Evolutionary conservation across 2,329 filamentous ascomycete species (phyloP), one percentile per base, ranked within the genome.

Genomic region (Botrytis cinerea): DNA sequence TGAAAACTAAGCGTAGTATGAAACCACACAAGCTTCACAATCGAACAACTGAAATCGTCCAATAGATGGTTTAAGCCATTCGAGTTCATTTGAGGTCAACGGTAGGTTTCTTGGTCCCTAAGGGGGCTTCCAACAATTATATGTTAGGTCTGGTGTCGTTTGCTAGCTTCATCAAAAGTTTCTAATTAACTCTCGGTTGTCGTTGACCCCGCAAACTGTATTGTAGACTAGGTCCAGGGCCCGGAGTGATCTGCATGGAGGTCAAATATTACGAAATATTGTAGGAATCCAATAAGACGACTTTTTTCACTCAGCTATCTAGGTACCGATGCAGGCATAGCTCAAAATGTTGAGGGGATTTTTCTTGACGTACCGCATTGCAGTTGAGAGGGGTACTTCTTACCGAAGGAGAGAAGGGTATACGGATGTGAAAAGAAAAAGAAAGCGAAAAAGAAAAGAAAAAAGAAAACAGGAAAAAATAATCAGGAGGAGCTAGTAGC

Each of bases 241-340:
- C 60, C 12, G 35, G 60, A 62, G 60, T 40, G 35, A 62, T 43
- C 60, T 62, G 60, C 60, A 62, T 62, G 25, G 60, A n/a, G 38
- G 35, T 62, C n/a, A 2, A 22, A 38, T 35, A 35, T 20, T 59
- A 22, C 28, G 8, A 35, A 35, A 32, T 3, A 5, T 54, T 54
- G n/a, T 54, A 18, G 25, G 51, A 54, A 54, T 54, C 16, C 28
- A 59, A 59, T 59, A 35, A 32, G 5, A 59, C 20, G 16, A 16
- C n/a, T 22, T 20, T 20, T 32, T 28, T 28, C 5, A 3, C 4
- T 20, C 25, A 40, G 25, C 25, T 62, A 62, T 62, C 25, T 43
- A 20, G 22, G 38, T 62, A 62, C 60, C 60, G 38, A 43, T 62
- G 14, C 16, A 62, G 35, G 25, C 9, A 43, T 43, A 14, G 35